Conservation (phyloP, 345 rosid species). For the Anastatica hierochuntica region DNA sequence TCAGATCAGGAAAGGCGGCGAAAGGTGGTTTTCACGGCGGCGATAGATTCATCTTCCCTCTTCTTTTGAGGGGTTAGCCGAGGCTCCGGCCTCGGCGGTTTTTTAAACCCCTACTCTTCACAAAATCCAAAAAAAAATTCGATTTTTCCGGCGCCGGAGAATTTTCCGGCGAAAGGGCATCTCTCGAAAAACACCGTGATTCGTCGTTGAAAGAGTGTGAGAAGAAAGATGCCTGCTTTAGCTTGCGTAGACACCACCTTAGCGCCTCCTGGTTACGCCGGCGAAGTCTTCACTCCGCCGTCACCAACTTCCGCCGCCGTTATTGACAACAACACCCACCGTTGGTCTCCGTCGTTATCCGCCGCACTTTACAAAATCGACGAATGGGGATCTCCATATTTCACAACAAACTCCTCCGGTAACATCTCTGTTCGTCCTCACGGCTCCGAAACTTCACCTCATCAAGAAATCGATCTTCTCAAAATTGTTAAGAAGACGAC, state of each 20-base stretch:
- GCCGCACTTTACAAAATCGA: neutral
- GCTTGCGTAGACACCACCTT: conserved; percentile 59
- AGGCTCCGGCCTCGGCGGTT: conserved; percentile 99
- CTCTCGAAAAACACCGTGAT: too few relatives aligned
- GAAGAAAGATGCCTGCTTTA: conserved; percentile 76
- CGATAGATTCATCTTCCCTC: conserved; percentile 56
- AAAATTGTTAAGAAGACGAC: too few relatives aligned
- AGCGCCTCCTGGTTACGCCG: neutral
- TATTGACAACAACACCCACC: neutral
- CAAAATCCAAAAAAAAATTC: conserved; percentile 10
- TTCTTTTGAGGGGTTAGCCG: conserved; percentile 96
- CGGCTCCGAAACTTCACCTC: neutral
- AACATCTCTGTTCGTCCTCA: neutral
- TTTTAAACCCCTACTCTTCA: conserved; percentile 65
- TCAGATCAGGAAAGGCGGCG: conserved; percentile 26
- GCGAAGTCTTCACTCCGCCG: neutral
- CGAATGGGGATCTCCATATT: neutral
- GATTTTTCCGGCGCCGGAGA: too few relatives aligned
- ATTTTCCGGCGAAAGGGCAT: neutral
- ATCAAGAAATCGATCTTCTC: neutral
- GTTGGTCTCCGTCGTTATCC: neutral
- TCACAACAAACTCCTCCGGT: neutral
- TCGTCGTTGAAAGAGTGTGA: too few relatives aligned
- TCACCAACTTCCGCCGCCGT: too few relatives aligned
- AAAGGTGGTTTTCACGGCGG: conserved; percentile 37